phyloP scores from a whole-genome alignment of 2,329 filamentous ascomycete genomes.

The Hirsutella minnesotensis region DNA sequence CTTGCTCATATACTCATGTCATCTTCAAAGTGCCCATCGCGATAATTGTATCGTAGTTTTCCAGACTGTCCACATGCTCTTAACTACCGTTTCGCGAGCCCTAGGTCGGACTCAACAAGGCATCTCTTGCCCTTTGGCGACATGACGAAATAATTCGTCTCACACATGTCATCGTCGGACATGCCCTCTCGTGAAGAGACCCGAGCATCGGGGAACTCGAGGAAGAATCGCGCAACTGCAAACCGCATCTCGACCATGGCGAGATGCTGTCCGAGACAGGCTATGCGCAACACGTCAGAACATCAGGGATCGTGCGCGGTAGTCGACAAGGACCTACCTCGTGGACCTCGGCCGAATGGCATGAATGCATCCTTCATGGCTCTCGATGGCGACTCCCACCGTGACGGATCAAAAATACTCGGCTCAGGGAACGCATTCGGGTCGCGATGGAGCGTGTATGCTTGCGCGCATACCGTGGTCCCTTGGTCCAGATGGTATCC shows the following conservation, averaged over 20 bases:
- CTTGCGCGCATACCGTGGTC: constrained; percentile 25
- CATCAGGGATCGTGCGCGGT: neutral
- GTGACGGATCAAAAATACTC: constrained; percentile 15
- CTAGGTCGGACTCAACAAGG: constrained; percentile 3
- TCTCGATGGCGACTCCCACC: constrained; percentile 22
- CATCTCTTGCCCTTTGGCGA: constrained; percentile 17
- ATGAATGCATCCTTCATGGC: constrained; percentile 34
- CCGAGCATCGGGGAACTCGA: constrained; percentile 23
- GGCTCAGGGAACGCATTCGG: constrained; percentile 18
- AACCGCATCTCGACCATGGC: constrained; percentile 42
- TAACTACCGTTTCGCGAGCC: too few species aligned
- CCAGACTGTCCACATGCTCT: too few species aligned
- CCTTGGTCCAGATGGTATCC: constrained; percentile 27
- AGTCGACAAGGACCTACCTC: constrained; percentile 17
- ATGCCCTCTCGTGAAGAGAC: constrained; percentile 19
- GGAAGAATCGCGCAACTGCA: constrained; percentile 37
- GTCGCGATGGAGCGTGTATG: constrained; percentile 32
- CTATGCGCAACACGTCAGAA: constrained; percentile 6
- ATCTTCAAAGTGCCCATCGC: too few species aligned
- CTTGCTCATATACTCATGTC: too few species aligned
- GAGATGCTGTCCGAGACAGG: constrained; percentile 45
- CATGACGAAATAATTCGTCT: constrained; percentile 17
- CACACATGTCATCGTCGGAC: constrained; percentile 20
- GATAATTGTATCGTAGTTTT: too few species aligned
- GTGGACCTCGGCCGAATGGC: constrained; percentile 38